Evolutionary conservation across 2,329 filamentous ascomycete species (phyloP).

Genomic region (Tolypocladium cylindrosporum): DNA sequence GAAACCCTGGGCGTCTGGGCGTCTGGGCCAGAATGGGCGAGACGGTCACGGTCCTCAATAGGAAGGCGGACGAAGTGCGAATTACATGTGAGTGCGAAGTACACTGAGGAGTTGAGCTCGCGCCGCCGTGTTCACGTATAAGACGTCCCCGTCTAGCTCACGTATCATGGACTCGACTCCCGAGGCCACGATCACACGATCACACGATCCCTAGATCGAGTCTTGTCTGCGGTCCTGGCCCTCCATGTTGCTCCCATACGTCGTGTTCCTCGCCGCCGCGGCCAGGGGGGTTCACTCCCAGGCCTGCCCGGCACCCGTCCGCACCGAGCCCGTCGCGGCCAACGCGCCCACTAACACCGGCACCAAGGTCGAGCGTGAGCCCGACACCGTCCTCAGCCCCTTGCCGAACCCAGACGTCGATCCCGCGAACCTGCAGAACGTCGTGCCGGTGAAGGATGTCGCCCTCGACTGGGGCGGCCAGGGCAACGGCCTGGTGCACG

Average conservation of each 20-base stretch:
- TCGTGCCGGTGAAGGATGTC: background rate
- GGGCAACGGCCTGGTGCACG: background rate
- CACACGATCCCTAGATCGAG: background rate
- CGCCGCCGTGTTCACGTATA: background rate
- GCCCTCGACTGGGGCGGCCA: background rate
- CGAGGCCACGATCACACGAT: background rate
- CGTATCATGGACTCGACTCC: background rate
- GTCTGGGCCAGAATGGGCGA: background rate
- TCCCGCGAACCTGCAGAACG: background rate
- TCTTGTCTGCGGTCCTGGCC: background rate
- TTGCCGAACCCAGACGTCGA: background rate
- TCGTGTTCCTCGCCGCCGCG: background rate
- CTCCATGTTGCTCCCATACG: background rate
- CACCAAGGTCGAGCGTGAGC: background rate
- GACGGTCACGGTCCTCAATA: background rate
- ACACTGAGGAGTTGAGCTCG: background rate
- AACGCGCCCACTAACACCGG: background rate
- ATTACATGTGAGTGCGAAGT: too few species aligned
- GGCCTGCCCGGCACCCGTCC: background rate
- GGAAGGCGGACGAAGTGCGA: background rate
- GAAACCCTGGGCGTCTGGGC: background rate
- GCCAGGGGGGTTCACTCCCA: background rate
- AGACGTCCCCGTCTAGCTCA: background rate
- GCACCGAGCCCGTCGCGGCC: background rate
- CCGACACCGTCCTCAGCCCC: background rate